Evolutionary conservation across 1,284 basidiomycete species (phyloP).

Genomic region (Ceratobasidium sp.): DNA sequence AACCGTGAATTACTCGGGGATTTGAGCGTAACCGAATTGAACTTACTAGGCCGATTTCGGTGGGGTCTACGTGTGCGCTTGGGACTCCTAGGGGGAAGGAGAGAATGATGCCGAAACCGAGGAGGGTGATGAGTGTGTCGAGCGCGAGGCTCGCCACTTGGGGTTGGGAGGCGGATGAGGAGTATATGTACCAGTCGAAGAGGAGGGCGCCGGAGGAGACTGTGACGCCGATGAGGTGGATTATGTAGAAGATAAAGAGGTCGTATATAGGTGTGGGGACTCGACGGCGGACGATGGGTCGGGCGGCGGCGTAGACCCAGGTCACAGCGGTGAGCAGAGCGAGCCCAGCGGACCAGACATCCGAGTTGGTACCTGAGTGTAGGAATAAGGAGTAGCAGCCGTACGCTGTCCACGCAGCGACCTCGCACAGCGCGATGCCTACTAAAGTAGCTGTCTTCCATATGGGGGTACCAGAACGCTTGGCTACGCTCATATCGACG

Average conservation of each 20-base stretch:
- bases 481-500: constrained; percentile 48
- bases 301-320: constrained; percentile 67
- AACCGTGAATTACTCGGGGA: too few relatives aligned
- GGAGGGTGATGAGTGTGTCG: constrained; percentile 59
- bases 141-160: constrained; percentile 53
- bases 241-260: constrained; percentile 63
- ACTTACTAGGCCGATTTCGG: constrained; percentile 27
- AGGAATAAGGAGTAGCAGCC: constrained; percentile 49
- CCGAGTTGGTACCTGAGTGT: not conserved
- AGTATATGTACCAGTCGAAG: constrained; percentile 52
- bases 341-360: constrained; percentile 31
- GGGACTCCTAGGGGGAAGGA: constrained; percentile 70
- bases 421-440: constrained; percentile 61
- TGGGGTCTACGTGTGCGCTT: constrained; percentile 58
- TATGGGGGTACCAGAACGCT: constrained; percentile 52
- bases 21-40: too few relatives aligned
- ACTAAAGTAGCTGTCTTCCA: constrained; percentile 68
- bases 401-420: constrained; percentile 62
- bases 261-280: constrained; percentile 63
- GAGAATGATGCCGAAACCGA: constrained; percentile 60
- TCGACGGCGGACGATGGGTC: constrained; percentile 57
- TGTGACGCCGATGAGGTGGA: constrained; percentile 58
- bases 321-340: constrained; percentile 56
- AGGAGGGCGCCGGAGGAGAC: constrained; percentile 62
- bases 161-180: not conserved